Percentiles rank a stretch among this genome's conserved stretches.
Conservation (phyloP, 805 yeast genomes). For the Wickerhamiella qilinensis region DNA sequence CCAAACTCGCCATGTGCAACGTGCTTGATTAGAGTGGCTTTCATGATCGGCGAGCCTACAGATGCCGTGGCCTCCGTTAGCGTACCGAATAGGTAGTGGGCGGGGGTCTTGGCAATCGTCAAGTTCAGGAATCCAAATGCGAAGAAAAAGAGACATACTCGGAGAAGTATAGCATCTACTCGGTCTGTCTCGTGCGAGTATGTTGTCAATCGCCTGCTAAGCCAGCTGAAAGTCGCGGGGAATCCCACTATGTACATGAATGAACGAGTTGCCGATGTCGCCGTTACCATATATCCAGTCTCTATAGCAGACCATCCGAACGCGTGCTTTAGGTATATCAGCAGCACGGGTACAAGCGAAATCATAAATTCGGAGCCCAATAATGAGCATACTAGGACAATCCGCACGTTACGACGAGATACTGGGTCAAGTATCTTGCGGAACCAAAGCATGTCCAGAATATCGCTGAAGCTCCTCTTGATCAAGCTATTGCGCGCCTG, state of each 20-base stretch:
- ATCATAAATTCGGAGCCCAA: constrained; percentile 11
- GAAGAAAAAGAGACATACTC: constrained; percentile 13
- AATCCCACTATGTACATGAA: constrained; percentile 16
- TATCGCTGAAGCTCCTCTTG: background rate
- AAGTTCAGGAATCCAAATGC: background rate
- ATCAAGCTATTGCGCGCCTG: constrained; percentile 1
- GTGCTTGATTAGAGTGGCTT: constrained; percentile 18
- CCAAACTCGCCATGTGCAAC: constrained; percentile 18
- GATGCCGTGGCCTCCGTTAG: constrained; percentile 17
- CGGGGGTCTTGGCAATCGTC: constrained; percentile 8
- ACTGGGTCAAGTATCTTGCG: constrained; percentile 7
- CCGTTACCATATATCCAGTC: constrained; percentile 19
- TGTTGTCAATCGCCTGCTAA: constrained; percentile 10
- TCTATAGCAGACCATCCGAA: constrained; percentile 22
- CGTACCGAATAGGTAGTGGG: constrained; percentile 14
- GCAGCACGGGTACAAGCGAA: constrained; percentile 9
- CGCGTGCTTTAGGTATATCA: constrained; percentile 17
- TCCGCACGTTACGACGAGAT: constrained; percentile 13
- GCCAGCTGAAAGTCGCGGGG: constrained; percentile 12
- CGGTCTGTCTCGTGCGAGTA: constrained; percentile 11
- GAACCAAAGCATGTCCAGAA: constrained; percentile 9
- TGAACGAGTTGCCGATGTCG: constrained; percentile 16
- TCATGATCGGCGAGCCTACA: constrained; percentile 17
- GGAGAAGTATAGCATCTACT: constrained; percentile 13
- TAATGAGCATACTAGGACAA: constrained; percentile 10